Conservation (phyloP, 768 basidiomycete species). For the Suillus luteus region DNA sequence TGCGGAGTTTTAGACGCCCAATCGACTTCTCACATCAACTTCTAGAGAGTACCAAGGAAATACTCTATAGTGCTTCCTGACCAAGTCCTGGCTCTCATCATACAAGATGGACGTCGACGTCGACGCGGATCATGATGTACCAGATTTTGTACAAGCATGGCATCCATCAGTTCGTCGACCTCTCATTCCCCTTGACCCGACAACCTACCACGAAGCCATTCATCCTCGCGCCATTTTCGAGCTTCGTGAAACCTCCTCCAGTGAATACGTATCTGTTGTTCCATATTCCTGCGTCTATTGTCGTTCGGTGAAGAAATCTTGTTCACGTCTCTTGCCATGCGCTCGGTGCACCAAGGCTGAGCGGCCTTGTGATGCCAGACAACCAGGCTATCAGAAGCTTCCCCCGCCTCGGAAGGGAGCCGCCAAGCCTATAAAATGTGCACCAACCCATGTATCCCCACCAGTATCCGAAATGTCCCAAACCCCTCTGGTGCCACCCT, state of each 20-base stretch:
- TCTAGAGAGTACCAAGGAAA: not conserved
- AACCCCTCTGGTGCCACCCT: not conserved
- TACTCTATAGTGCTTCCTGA: not conserved
- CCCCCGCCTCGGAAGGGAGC: slow-evolving; percentile 23
- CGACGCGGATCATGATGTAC: not conserved
- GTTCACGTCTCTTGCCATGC: slow-evolving; percentile 32
- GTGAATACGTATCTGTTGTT: slow-evolving; percentile 25
- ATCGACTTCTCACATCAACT: not conserved
- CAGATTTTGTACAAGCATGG: slow-evolving; percentile 25
- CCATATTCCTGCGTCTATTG: slow-evolving; percentile 25
- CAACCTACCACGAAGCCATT: slow-evolving; percentile 23
- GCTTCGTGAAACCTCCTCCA: slow-evolving; percentile 18
- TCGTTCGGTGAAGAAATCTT: slow-evolving; percentile 14
- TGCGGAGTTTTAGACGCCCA: slow-evolving; percentile 7
- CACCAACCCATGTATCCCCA: not conserved
- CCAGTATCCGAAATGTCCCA: not conserved
- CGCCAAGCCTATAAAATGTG: slow-evolving; percentile 3
- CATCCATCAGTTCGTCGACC: slow-evolving; percentile 31
- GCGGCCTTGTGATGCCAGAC: slow-evolving; percentile 2
- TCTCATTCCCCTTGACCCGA: slow-evolving; percentile 17
- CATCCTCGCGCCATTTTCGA: slow-evolving; percentile 31
- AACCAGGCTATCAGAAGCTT: slow-evolving; percentile 24
- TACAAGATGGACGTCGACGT: slow-evolving; percentile 3
- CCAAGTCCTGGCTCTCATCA: not conserved
- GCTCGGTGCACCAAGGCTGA: slow-evolving; percentile 23